Evolutionary conservation across 208 protist species (phyloP), one percentile per base, ranked within the genome.

Genomic region (Leishmania martiniquensis): DNA sequence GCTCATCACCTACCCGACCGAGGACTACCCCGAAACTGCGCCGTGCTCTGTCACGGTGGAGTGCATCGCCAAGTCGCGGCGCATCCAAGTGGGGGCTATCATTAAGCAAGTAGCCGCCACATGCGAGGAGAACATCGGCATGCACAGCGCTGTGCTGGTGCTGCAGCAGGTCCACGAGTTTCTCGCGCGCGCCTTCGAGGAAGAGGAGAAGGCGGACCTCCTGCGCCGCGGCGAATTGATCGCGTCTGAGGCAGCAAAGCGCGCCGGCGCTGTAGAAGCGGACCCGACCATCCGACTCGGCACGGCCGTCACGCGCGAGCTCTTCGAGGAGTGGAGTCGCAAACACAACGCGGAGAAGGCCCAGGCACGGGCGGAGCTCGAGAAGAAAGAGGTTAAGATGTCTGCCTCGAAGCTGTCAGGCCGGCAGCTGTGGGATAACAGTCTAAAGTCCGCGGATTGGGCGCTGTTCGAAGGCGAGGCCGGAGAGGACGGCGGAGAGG

Each of bases 271-370:
- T 29, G 63, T 75, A 32, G 82, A 77, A 5, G 78, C 76, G 1
- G 94, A 97, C 81, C 92, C 92, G 1, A 96, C 94, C 6, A 89
- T 97, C 51, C 88, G 87, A 42, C 73, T 96, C 22, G 94, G 94
- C 49, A 95, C 85, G 44, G 89, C 92, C 63, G 84, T 96, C 39
- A 97, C 94, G n/a, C 78, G 81, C 39, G 92, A 97, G 70, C 83
- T 96, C 25, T 97, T 96, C 68, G 89, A 85, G 47, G 91, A 92
- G 66, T 97, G 94, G 92, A 94, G 89, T 67, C 55, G 67, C 51
- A 90, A 88, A 77, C 89, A 89, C 75, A 79, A 84, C 42, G 83
- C 62, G 0, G 91, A 95, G 75, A 94, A 93, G 86, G 80, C 77
- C 32, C 83, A 72, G 70, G 2, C 49, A 55, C 80, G 79, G 10